Evolutionary conservation across 2,329 filamentous ascomycete species (phyloP).

Genomic region (Alternaria angustiovoidea): DNA sequence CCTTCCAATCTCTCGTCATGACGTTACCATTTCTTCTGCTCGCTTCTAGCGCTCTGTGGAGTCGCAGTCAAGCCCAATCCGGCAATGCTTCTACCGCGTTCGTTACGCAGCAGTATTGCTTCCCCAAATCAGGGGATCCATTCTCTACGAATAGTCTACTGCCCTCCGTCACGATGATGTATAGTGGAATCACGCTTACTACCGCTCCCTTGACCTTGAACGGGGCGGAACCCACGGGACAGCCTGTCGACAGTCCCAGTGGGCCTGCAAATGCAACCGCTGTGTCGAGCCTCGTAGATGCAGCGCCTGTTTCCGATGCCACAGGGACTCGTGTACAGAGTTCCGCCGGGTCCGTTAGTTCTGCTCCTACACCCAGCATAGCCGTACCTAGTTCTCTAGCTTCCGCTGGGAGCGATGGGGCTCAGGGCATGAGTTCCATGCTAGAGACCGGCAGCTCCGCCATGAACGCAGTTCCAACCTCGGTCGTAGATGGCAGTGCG

Average conservation of each 20-base stretch:
- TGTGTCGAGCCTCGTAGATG: background rate
- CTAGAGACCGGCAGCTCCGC: background rate
- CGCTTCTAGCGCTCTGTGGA: background rate
- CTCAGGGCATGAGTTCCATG: background rate
- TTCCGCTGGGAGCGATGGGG: background rate
- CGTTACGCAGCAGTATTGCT: slow-evolving; percentile 3
- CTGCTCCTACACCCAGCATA: background rate
- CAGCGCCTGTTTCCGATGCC: background rate
- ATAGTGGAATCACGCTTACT: background rate
- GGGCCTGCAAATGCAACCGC: slow-evolving; percentile 1
- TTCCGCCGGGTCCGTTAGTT: background rate
- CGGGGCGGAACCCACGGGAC: background rate
- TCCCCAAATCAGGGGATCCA: slow-evolving; percentile 2
- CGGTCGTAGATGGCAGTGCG: background rate
- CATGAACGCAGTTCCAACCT: background rate
- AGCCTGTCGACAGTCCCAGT: background rate
- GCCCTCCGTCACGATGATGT: background rate
- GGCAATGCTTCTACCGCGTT: background rate
- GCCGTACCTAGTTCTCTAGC: background rate
- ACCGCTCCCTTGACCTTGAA: slow-evolving; percentile 2
- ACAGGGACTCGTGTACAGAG: background rate
- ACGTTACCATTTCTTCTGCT: background rate
- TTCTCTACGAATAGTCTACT: background rate
- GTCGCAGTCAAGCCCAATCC: background rate
- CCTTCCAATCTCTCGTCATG: background rate